A percentile compares a stretch with the other conserved stretches of the same genome.
These are phyloP conservation scores for Melaleuca alternifolia DNA, from an alignment of 345 rosid genomes.

Conservation along the genomic window DNA sequence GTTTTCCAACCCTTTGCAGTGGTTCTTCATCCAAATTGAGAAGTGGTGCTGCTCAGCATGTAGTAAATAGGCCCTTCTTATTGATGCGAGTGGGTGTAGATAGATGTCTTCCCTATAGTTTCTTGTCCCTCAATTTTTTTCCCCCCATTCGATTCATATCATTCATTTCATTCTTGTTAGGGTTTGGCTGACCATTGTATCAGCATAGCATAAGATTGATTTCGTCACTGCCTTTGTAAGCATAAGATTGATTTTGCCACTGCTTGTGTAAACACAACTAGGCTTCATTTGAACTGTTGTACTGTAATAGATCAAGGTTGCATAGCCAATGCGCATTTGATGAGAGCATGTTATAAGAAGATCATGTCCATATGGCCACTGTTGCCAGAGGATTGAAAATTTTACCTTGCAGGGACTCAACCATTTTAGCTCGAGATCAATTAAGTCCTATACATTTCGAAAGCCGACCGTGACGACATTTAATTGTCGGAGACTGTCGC, in stretches of 20 bases:
- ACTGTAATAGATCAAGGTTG: background rate
- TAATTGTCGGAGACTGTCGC: background rate
- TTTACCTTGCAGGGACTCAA: background rate
- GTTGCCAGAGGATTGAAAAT: background rate
- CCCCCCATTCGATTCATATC: background rate
- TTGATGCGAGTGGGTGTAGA: background rate
- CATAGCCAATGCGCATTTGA: background rate
- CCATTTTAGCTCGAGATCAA: background rate
- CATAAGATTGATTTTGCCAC: background rate
- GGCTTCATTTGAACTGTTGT: background rate
- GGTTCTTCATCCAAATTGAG: conserved; percentile 59
- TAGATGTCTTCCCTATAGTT: background rate
- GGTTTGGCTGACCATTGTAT: background rate
- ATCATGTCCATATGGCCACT: background rate
- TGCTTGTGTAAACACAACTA: background rate
- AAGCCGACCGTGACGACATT: accelerated
- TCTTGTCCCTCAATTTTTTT: background rate
- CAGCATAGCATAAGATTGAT: background rate
- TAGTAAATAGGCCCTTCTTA: background rate
- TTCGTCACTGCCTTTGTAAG: background rate
- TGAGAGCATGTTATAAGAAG: background rate
- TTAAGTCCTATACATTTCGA: background rate
- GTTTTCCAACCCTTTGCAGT: conserved; percentile 39
- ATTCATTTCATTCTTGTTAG: conserved; percentile 1
- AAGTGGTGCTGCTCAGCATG: conserved; percentile 38